Evolutionary conservation across 2,329 filamentous ascomycete genomes (phyloP), one percentile per base, ranked within the genome.

Genomic region (Basipetospora chlamydospora): DNA sequence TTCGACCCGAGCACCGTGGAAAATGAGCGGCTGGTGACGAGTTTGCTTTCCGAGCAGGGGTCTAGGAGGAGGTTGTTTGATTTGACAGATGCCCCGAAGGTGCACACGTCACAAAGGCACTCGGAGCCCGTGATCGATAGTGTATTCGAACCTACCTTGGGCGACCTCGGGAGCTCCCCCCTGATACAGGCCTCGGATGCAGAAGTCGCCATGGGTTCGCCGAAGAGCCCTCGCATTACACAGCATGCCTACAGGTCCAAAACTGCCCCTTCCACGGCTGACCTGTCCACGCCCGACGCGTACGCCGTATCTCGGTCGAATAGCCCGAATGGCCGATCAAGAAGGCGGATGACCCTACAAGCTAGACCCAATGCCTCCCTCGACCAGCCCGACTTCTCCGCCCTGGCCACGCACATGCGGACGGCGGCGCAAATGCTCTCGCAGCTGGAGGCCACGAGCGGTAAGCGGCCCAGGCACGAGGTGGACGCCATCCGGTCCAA

Each of bases 401-500:
- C 83, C 3, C 60, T 90, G 22, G 84, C 83, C 10, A 87, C 82
- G 10, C 83, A 90, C 53, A 90, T 90, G 82, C 73, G 83, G 15
- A 86, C 82, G 4, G 83, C 83, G 4, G 84, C 83, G 11, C 81
- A 87, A 54, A 90, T 90, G 83, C 63, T 90, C 29, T 80, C 83
- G 11, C 83, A 90, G 48, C 66, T 90, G 8, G 82, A 90, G 41
- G 73, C 80, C 2, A 88, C 80, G 16, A 79, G 79, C 44, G 79
- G 81, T 20, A 90, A 88, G 56, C 67, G 83, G 23, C 83, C 83
- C 1, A 80, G 73, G 50, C 73, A 77, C 21, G 83, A 90, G 56
- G 83, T 90, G 4, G 83, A 81, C 13, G 80, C 82, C 6, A 90
- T 90, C 53, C 71, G 84, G 46, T 77, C 81, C 28, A 86, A 84